These are phyloP conservation scores for Globisporangium sylvaticum DNA, from an alignment of 352 stramenopile genomes.

Conservation along the genomic window DNA sequence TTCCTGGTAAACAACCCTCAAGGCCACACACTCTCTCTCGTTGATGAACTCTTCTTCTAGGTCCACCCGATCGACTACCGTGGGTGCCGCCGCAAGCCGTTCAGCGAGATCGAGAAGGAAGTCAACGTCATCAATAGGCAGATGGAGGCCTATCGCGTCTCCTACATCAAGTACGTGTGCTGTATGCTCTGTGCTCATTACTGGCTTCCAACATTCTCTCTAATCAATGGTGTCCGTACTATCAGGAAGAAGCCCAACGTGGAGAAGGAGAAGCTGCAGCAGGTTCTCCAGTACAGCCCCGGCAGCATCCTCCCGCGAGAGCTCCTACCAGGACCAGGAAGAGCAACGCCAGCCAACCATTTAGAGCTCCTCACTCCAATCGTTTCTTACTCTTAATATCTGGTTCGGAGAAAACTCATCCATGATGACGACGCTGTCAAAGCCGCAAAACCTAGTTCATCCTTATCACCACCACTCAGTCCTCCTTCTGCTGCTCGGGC, in stretches of 20 bases:
- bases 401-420: neutral
- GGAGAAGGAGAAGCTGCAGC: conserved; percentile 83
- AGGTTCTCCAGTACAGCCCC: conserved; percentile 64
- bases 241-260: conserved; percentile 49
- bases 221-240: neutral
- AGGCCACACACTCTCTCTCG: neutral
- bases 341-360: neutral
- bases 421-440: neutral
- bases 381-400: neutral
- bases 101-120: conserved; percentile 76
- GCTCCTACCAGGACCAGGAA: conserved; percentile 54
- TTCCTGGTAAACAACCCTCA: no score
- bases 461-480: conserved; percentile 20
- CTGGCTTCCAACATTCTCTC: no score
- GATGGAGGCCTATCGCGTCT: conserved; percentile 58
- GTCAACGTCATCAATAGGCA: conserved; percentile 64
- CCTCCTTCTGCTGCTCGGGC: conserved; percentile 27
- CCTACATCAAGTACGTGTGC: conserved; percentile 41
- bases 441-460: neutral
- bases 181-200: no score
- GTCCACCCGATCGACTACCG: conserved; percentile 62
- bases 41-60: conserved; percentile 10
- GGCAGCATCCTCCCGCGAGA: conserved; percentile 69
- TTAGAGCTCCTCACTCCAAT: neutral
- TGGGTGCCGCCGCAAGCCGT: conserved; percentile 46